Conservation (phyloP, 2,329 filamentous ascomycete genomes). For the Penicillium rolfsii region DNA sequence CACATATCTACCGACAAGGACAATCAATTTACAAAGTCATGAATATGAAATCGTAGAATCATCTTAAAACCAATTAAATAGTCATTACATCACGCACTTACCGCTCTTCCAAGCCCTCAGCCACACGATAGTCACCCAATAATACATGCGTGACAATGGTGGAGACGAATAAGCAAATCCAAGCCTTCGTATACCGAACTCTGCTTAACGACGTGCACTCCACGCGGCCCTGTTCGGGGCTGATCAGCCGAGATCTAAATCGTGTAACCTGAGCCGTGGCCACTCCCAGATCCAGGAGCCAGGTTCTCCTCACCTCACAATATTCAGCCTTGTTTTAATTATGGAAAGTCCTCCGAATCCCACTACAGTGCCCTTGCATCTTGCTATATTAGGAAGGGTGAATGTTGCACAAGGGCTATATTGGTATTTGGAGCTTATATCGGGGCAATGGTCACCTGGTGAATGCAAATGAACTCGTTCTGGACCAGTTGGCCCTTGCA, state of each 20-base stretch:
- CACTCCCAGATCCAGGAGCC: neutral
- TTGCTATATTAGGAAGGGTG: neutral
- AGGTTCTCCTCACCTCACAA: neutral
- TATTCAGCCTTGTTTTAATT: neutral
- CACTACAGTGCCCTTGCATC: neutral
- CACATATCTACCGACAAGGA: neutral
- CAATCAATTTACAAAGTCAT: neutral
- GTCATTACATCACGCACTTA: neutral
- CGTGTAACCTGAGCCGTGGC: constrained; percentile 6
- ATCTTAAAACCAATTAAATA: neutral
- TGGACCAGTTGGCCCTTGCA: neutral
- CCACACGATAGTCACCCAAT: neutral
- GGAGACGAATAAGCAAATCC: constrained; percentile 5
- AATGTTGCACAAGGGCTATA: constrained; percentile 1
- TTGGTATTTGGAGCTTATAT: neutral
- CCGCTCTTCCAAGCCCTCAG: neutral
- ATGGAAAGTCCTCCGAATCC: neutral
- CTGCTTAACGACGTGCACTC: neutral
- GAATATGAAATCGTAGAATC: neutral
- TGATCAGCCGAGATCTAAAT: constrained; percentile 6
- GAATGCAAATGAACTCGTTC: neutral
- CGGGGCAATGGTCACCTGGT: neutral
- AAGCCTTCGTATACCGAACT: constrained; percentile 4
- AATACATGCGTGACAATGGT: neutral
- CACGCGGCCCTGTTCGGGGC: constrained; percentile 5